Percentiles rank a stretch among this genome's conserved stretches.
Conservation (phyloP, 2,329 filamentous ascomycete genomes). For the Fusarium circinatum region DNA sequence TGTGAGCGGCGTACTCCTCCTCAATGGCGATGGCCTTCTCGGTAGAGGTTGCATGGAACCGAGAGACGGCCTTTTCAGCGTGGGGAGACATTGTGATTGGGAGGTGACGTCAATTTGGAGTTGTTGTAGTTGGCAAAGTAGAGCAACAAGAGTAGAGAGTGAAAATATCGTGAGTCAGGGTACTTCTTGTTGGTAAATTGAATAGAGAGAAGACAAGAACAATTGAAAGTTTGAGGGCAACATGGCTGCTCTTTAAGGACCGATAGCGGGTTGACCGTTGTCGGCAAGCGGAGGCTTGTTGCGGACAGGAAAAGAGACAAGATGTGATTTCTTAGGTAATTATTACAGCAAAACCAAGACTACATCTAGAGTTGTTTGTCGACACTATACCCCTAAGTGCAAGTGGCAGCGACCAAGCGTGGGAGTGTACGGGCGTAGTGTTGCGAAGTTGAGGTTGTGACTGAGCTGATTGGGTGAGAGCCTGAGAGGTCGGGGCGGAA, state of each 20-base stretch:
- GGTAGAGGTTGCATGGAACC: slow-evolving; percentile 81
- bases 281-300: slow-evolving; percentile 25
- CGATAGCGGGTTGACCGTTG: slow-evolving; percentile 14
- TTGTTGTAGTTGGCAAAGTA: background rate
- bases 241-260: slow-evolving; percentile 37
- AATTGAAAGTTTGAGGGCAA: background rate
- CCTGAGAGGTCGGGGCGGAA: slow-evolving; percentile 7
- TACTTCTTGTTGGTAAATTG: slow-evolving; percentile 1
- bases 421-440: slow-evolving; percentile 33
- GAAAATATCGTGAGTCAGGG: background rate
- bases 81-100: slow-evolving; percentile 65
- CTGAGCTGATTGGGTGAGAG: slow-evolving; percentile 5
- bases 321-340: slow-evolving; percentile 42
- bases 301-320: slow-evolving; percentile 15
- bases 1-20: slow-evolving; percentile 90
- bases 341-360: slow-evolving; percentile 38
- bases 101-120: background rate
- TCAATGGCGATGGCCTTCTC: slow-evolving; percentile 82
- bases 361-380: slow-evolving; percentile 29
- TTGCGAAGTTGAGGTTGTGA: slow-evolving; percentile 19
- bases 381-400: slow-evolving; percentile 67
- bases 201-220: slow-evolving; percentile 8
- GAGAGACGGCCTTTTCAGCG: slow-evolving; percentile 57
- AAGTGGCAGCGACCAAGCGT: slow-evolving; percentile 57
- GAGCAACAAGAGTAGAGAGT: slow-evolving; percentile 6